Percentiles rank a stretch among this genome's conserved stretches.
Conservation (phyloP, 305 asterid species). For the Fraxinus dipetala region DNA sequence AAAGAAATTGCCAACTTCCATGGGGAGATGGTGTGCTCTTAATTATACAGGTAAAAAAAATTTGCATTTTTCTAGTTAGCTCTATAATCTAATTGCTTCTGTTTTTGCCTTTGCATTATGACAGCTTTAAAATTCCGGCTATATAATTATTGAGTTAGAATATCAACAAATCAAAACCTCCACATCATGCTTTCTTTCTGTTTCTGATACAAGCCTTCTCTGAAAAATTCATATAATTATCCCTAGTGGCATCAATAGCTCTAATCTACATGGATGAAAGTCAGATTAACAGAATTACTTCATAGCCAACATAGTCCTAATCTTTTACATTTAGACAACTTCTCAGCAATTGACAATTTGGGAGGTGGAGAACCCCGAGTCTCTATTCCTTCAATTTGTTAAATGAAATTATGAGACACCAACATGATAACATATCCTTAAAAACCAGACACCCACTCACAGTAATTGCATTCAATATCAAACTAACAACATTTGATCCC, state of each 20-base stretch:
- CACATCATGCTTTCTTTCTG: not conserved
- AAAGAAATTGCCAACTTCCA: conserved; percentile 86
- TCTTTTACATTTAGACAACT: not conserved
- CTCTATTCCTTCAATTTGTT: too few relatives aligned
- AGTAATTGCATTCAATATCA: too few relatives aligned
- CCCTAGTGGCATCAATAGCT: not conserved
- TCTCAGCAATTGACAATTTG: too few relatives aligned
- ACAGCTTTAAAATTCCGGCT: not conserved
- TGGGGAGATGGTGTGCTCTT: conserved; percentile 96
- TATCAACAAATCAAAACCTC: not conserved
- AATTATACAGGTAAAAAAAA: conserved; percentile 64
- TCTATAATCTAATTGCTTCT: not conserved
- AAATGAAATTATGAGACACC: too few relatives aligned
- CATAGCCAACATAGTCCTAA: not conserved
- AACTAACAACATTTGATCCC: too few relatives aligned
- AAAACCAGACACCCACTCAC: too few relatives aligned
- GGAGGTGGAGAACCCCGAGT: too few relatives aligned
- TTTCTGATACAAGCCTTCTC: not conserved
- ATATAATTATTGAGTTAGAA: not conserved
- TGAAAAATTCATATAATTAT: not conserved
- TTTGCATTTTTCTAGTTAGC: not conserved
- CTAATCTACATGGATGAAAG: not conserved
- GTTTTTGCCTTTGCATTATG: not conserved
- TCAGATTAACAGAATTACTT: not conserved
- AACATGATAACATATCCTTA: too few relatives aligned